Base-by-base conservation (phyloP, 1,139 yeast genomes). In the Pichia sp. region DNA sequence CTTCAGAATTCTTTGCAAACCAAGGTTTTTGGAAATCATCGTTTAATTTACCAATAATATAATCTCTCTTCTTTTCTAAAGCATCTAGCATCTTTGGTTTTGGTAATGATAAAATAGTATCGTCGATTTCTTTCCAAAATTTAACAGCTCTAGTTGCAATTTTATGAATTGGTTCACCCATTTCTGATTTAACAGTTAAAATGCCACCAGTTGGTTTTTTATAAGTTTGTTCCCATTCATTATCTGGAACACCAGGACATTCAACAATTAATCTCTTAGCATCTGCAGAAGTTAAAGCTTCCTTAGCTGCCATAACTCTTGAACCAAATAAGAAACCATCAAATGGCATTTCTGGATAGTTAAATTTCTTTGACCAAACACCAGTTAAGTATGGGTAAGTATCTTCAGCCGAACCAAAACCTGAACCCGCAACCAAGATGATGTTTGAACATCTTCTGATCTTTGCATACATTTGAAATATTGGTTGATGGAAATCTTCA, bases 141-240 rank as follows among this genome's bases (percentile, higher is more conserved):
- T 88, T 70, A 58, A 93, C 98, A 77, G 97, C 98, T 71, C 99
- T 87, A 54, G 99, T 93, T 42, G 99, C 99, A 65, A 93, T 81
- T 76, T 93, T 93, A 74, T 93, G 99, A 67, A 93, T 93, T 67
- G 99, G 99, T 75, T 93, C 99, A 69, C 99, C 99, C 98, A 93
- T 93, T 77, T 93, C 99, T 34, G 98, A 91, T 69, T 87, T 81
- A 57, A 93, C 99, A 53, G 99, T 91, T 62, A 93, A 77, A 60
- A 95, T 82, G 72, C 99, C 99, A 73, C 99, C 99, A 57, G 98
- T 84, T 64, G 97, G 91, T 67, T 84, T 86, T 75, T 87, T 87
- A 76, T 93, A 93, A 49, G 98, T 88, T 65, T 79, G 79, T 73
- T 93, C 99, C 99, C 99, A 93, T 68, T 87, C 73, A 47, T 71